Evolutionary conservation across 2,329 filamentous ascomycete genomes (phyloP), one percentile per base, ranked within the genome.

Genomic region (Huntiella abstrusa): DNA sequence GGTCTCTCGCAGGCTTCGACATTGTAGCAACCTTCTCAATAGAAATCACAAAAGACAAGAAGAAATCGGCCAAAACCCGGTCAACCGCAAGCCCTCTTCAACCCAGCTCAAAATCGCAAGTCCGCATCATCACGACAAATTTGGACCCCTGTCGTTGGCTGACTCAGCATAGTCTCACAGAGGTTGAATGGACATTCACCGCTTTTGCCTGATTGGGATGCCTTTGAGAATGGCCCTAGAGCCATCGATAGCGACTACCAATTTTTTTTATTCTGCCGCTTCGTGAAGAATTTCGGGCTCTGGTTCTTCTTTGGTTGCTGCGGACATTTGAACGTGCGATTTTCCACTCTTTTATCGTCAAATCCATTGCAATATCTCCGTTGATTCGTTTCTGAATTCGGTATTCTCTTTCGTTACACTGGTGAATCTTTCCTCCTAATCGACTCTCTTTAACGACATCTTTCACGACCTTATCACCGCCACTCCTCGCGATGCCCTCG

Each of bases 401-500:
- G 40, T 4, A 19, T 11, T 10, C 19, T 15, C 13, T 19, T 33
- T 33, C 13, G 12, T 22, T 33, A 12, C 28, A 28, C 22, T 34
- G 5, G 6, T 28, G 22, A 28, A 28, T 28, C 3, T 28, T 28
- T 28, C 6, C 22, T 28, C 7, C 22, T 28, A 28, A 28, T 28
- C 22, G 22, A 28, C 8, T 28, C 7, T 28, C 22, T 28, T 1
- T 28, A 28, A 28, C 22, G 8, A 10, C 22, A 28, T 28, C 22
- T 28, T 28, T 28, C 22, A 28, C 22, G 22, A 28, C 22, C 22
- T 8, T 28, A 28, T 28, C 22, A 28, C 22, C 8, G 22, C 22
- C 6, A 10, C 19, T 28, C 6, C 16, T 32, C 5, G 41, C 47
- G 34, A 86, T 94, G 86, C 85, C 86, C 52, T 91, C 84, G 28